Evolutionary conservation across 192 early-diverging fungal species (phyloP), one percentile per base, ranked within the genome.

Genomic region (Funneliformis geosporum): DNA sequence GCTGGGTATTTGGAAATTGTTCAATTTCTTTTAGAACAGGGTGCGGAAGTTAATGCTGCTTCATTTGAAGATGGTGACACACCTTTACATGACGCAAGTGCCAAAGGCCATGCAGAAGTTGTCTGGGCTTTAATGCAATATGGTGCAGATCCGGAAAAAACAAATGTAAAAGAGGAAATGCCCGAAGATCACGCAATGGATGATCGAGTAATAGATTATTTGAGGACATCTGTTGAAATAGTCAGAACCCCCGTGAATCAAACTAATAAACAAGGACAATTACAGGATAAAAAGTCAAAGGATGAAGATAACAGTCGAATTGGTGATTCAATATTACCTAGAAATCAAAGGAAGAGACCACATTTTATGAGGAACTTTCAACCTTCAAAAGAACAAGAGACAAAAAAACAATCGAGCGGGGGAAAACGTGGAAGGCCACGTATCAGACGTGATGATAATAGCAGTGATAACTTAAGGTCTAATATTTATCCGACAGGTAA

Each of bases 31-130:
- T 44, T 89, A 18, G 86, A 91, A 14, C 84, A 86, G 46, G 92
- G 92, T 11, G 91, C 91, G 16, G 83, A 90, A 38, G 84, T 89
- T 42, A 87, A 89, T 64, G 88, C 86, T 5, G 79, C 84, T 23
- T 91, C 89, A 16, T 86, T 87, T 72, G 89, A 88, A 9, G 86
- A 86, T 33, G 42, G 43, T 27, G 86, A 88, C 40, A 92, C 92
- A 3, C 88, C 90, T 10, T 79, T 94, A 27, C 93, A 94, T 69
- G 87, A 92, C 23, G 92, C 93, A 8, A 87, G 91, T 42, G 84
- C 88, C 25, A 86, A 89, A 61, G 88, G 87, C 2, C 86, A 90
- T 60, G 81, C 71, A 27, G 80, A 82, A 33, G 81, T 90, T 27
- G 86, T 90, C 6, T 68, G 67, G 16, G 68, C 84, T 39, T 73